Conservation (phyloP, 768 basidiomycete species). For the Panus rudis region DNA sequence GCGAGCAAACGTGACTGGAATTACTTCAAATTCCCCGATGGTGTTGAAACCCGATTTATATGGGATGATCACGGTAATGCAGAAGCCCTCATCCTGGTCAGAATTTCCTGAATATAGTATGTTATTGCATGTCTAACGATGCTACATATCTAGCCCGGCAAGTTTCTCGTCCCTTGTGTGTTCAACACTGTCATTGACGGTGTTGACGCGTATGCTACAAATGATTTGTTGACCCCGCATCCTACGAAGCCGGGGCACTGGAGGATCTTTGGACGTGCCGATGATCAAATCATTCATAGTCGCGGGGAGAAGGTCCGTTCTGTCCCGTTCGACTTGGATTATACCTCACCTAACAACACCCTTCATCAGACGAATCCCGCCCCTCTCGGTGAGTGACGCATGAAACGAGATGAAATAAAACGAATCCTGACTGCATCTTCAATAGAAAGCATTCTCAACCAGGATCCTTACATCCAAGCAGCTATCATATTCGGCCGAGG, state of each 20-base stretch:
- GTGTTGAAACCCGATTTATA: conserved; percentile 12
- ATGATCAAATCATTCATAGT: conserved; percentile 35
- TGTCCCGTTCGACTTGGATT: background rate
- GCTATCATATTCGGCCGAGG: conserved; percentile 28
- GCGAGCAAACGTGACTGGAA: conserved; percentile 17
- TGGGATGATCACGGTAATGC: conserved; percentile 14
- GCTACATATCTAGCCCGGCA: background rate
- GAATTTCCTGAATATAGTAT: background rate
- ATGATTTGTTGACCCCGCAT: conserved; percentile 33
- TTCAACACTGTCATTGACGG: conserved; percentile 26
- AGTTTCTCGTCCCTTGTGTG: conserved; percentile 11
- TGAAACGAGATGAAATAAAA: background rate
- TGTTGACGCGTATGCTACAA: conserved; percentile 27
- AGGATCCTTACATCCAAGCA: conserved; percentile 19
- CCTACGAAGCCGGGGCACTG: conserved; percentile 29
- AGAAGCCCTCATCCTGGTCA: conserved; percentile 18
- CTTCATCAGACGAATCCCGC: conserved; percentile 16
- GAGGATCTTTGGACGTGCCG: conserved; percentile 33
- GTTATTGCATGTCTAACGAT: background rate
- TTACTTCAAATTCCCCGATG: conserved; percentile 14
- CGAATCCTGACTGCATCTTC: conserved; percentile 24
- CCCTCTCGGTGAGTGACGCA: conserved; percentile 10
- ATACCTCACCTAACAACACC: background rate
- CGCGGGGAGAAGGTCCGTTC: conserved; percentile 20
- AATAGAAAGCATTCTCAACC: conserved; percentile 31